Conservation (phyloP, 495 filamentous ascomycete genomes). For the Tirmania nivea region DNA sequence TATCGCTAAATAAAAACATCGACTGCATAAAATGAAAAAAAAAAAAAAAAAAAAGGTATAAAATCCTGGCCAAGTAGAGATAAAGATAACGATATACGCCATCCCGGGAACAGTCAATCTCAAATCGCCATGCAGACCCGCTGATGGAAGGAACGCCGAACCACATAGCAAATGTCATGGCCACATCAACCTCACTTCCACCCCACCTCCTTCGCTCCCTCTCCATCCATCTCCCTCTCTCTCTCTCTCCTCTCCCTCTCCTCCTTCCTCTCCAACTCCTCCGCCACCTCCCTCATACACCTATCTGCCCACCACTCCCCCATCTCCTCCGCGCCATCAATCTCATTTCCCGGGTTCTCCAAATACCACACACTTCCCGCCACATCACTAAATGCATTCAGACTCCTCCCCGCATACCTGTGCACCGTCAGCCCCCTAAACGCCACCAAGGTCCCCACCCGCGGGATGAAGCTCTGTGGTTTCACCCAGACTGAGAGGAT, state of each 20-base stretch:
- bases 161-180: no score
- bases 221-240: background rate
- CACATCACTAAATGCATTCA: background rate
- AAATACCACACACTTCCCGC: background rate
- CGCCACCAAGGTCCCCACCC: background rate
- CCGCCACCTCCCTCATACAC: slow-evolving; percentile 52
- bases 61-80: no score
- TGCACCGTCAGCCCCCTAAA: background rate
- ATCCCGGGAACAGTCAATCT: no score
- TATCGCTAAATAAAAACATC: no score
- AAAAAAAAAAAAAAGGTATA: no score
- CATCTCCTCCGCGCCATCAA: slow-evolving; percentile 13
- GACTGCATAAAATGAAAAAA: no score
- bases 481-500: background rate
- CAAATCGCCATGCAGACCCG: no score
- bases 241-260: slow-evolving; percentile 20
- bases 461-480: background rate
- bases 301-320: slow-evolving; percentile 27
- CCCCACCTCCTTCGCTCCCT: no score
- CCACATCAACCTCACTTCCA: no score
- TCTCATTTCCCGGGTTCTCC: background rate
- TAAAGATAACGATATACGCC: no score
- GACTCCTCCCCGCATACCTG: background rate
- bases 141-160: no score
- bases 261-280: slow-evolving; percentile 35